Evolutionary conservation across 2,329 filamentous ascomycete species (phyloP).

Genomic region (Knufia fluminis): DNA sequence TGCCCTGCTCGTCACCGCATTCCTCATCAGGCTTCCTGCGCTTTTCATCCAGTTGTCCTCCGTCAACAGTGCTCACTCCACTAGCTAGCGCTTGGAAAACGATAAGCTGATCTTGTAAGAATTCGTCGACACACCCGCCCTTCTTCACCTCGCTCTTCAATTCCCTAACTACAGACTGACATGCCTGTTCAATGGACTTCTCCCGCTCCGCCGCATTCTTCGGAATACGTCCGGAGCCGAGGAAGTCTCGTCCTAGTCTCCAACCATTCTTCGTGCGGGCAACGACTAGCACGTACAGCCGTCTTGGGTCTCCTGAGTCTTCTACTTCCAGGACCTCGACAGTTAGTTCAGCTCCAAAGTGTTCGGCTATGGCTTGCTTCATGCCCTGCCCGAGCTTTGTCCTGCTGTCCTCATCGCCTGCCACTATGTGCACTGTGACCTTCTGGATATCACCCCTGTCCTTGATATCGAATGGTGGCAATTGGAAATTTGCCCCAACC

Average conservation of each 20-base stretch:
- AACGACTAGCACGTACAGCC: slow-evolving; percentile 47
- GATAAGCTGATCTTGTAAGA: slow-evolving; percentile 50
- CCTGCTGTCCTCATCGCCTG: slow-evolving; percentile 12
- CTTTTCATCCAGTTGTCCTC: slow-evolving; percentile 15
- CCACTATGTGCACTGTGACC: slow-evolving; percentile 33
- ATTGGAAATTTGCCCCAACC: slow-evolving; percentile 16
- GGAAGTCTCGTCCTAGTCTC: slow-evolving; percentile 43
- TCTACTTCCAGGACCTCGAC: slow-evolving; percentile 23
- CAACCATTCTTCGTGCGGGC: slow-evolving; percentile 42
- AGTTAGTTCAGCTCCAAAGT: not conserved
- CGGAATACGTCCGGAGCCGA: slow-evolving; percentile 32
- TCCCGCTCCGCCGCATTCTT: slow-evolving; percentile 22
- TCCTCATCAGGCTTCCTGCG: slow-evolving; percentile 9
- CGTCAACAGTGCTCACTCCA: slow-evolving; percentile 31
- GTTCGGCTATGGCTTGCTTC: slow-evolving; percentile 1
- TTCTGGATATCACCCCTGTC: slow-evolving; percentile 26
- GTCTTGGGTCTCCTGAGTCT: slow-evolving; percentile 35
- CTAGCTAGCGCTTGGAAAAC: slow-evolving; percentile 49
- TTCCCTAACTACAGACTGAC: slow-evolving; percentile 35
- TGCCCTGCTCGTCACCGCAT: slow-evolving; percentile 16
- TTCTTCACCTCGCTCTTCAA: slow-evolving; percentile 39
- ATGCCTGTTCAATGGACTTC: slow-evolving; percentile 27
- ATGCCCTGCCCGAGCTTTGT: not conserved
- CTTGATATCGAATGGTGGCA: slow-evolving; percentile 28
- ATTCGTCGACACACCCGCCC: slow-evolving; percentile 44